These are phyloP conservation scores for Fusarium nygamai DNA, from an alignment of 2,329 filamentous ascomycete species.

Conservation along the genomic window DNA sequence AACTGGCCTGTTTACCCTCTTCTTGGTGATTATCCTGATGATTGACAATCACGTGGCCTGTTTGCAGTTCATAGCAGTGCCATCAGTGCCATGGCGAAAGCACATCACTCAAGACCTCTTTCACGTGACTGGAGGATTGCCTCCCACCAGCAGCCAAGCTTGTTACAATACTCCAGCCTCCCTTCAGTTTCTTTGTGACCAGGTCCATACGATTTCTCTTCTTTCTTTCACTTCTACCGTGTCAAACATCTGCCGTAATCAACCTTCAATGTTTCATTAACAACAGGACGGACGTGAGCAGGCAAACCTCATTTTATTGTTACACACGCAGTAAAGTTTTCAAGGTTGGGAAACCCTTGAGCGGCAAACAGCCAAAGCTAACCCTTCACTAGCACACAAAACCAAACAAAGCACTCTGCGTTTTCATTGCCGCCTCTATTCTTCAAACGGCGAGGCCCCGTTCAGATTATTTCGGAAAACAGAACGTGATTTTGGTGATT, in stretches of 20 bases:
- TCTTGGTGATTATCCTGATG: too few relatives aligned
- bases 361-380: background rate
- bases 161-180: background rate
- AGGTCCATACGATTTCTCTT: accelerated
- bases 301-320: background rate
- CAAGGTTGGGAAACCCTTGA: background rate
- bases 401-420: background rate
- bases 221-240: background rate
- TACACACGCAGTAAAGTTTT: too few relatives aligned
- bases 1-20: too few relatives aligned
- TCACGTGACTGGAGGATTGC: background rate
- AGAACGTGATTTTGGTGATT: background rate
- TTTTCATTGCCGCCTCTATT: background rate
- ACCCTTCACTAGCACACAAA: background rate
- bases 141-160: background rate
- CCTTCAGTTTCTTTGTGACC: too few relatives aligned
- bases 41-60: too few relatives aligned
- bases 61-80: background rate
- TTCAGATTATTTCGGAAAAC: accelerated
- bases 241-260: background rate
- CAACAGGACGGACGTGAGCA: background rate
- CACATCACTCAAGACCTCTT: background rate
- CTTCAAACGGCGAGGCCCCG: background rate
- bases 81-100: too few relatives aligned
- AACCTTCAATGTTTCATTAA: background rate